Percentiles rank a stretch among this genome's conserved stretches.
phyloP scores from a whole-genome alignment of 2,329 filamentous ascomycete genomes.

The Trichoderma arundinaceum region DNA sequence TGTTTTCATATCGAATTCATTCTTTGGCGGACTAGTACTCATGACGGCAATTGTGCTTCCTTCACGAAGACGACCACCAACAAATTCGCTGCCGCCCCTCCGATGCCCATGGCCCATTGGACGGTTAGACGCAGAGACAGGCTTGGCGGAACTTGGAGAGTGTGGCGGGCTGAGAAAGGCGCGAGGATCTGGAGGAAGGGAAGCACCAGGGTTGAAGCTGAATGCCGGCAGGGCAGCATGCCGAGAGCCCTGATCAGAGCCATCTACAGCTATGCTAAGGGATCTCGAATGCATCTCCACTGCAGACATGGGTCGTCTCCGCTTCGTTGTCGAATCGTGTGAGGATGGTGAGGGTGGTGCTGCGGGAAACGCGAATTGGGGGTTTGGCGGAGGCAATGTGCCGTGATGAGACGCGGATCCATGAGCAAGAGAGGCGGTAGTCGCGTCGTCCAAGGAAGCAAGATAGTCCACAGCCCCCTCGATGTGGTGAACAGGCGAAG shows the following conservation, averaged over 20 bases:
- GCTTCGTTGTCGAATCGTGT: conserved; percentile 52
- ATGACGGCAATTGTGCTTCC: conserved; percentile 64
- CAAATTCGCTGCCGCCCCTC: conserved; percentile 84
- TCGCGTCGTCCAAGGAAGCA: conserved; percentile 34
- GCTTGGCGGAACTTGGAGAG: conserved; percentile 57
- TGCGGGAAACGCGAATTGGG: conserved; percentile 68
- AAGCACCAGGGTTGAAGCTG: conserved; percentile 60
- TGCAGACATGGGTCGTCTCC: conserved; percentile 59
- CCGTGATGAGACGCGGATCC: conserved; percentile 22
- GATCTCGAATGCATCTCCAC: conserved; percentile 52
- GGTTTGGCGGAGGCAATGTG: conserved; percentile 60
- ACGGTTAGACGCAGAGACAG: conserved; percentile 62
- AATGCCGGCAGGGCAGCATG: conserved; percentile 59
- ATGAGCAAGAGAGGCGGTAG: conserved; percentile 34
- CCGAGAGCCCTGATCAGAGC: conserved; percentile 38
- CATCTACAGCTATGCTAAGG: conserved; percentile 42
- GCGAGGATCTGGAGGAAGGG: conserved; percentile 43
- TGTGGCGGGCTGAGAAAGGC: conserved; percentile 60
- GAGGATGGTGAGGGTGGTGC: conserved; percentile 52
- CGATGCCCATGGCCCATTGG: conserved; percentile 74
- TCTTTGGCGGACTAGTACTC: conserved; percentile 73
- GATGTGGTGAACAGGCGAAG: conserved; percentile 39
- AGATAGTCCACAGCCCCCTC: conserved; percentile 39
- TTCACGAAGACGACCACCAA: conserved; percentile 71
- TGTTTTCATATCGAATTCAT: conserved; percentile 62